A percentile compares a stretch with the other conserved stretches of the same genome.
These are phyloP conservation scores for Vitis hybrid DNA, from an alignment of 177 flowering plant genomes.

Conservation along the genomic window DNA sequence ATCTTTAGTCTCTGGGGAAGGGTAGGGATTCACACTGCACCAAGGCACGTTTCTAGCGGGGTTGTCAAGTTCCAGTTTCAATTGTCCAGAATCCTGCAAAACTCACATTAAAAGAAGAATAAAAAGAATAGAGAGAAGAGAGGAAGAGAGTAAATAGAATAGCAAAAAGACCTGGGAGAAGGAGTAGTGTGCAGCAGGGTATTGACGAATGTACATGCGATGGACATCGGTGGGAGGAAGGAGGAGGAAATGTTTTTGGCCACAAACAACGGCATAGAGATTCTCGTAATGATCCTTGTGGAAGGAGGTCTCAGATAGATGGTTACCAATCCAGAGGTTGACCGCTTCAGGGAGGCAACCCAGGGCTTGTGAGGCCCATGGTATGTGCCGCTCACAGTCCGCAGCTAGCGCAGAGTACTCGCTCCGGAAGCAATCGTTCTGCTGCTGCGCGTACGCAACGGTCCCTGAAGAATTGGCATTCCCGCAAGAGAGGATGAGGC, in stretches of 20 bases:
- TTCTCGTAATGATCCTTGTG: constrained; percentile 99
- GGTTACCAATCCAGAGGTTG: constrained; percentile 87
- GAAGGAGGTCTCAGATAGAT: constrained; percentile 72
- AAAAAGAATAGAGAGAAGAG: neutral
- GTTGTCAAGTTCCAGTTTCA: constrained; percentile 65
- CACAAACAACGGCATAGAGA: constrained; percentile 80
- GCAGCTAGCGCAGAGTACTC: constrained; percentile 57
- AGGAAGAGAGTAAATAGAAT: neutral
- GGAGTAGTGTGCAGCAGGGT: constrained; percentile 73
- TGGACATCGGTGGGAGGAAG: constrained; percentile 96
- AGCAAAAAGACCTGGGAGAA: constrained; percentile 42
- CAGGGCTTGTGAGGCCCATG: constrained; percentile 84
- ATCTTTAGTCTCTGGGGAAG: constrained; percentile 41
- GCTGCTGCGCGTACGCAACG: constrained; percentile 87
- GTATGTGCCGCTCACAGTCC: constrained; percentile 66
- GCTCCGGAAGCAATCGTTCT: constrained; percentile 77
- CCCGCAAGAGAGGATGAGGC: constrained; percentile 19
- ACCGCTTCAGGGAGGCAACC: constrained; percentile 89
- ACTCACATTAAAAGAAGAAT: neutral
- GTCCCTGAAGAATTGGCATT: neutral
- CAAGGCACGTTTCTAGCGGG: constrained; percentile 79
- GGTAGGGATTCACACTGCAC: constrained; percentile 92
- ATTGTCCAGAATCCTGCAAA: constrained; percentile 58
- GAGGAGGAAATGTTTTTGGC: constrained; percentile 84
- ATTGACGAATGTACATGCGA: constrained; percentile 68